Evolutionary conservation across 176 grass and related monocot species (phyloP), one percentile per base, ranked within the genome.

Genomic region (Melocanna baccifera): DNA sequence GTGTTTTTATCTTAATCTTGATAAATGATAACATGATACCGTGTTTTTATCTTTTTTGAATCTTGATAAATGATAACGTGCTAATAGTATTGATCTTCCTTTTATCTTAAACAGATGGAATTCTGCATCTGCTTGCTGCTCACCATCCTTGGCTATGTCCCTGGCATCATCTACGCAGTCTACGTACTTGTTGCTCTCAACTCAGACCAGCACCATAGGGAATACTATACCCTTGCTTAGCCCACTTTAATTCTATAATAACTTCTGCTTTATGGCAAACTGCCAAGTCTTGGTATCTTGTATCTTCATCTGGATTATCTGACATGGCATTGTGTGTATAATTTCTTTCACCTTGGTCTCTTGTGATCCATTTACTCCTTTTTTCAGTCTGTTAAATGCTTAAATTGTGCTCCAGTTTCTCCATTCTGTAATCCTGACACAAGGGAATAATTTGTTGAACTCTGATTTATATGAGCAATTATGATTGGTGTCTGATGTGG

Each of bases 51-150:
- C 11, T 34, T 15, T 2, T 6, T 41, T 41, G 40, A 41, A 52
- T 53, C 26, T 12, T 41, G 40, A 41, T 41, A 9, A 41, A 41
- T 67, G 37, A 53, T 16, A 40, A 8, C 76, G 23, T 28, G 10
- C 48, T 75, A 13, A 85, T 15, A 22, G 22, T 16, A 12, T 32
- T 59, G 9, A 6, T 47, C 12, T 15, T 75, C 25, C 39, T 80
- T 75, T 52, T 50, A 3, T n/a, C 28, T 71, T 75, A 32, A 77
- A 83, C 79, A 91, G 92, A 79, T 86, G 39, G 89, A 94, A 68
- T 91, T 94, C 83, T 94, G 89, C 83, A 84, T 94, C 83, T 94
- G 92, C 61, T 48, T 94, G 75, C 86, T 91, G 81, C 89, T 94
- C 67, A 94, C 92, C 15, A 65, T 94, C 76, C 75, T 94, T 52